A percentile compares a stretch with the other conserved stretches of the same genome.
Conservation (phyloP, 192 early-diverging fungal species). For the Phlyctochytrium planicorne region DNA sequence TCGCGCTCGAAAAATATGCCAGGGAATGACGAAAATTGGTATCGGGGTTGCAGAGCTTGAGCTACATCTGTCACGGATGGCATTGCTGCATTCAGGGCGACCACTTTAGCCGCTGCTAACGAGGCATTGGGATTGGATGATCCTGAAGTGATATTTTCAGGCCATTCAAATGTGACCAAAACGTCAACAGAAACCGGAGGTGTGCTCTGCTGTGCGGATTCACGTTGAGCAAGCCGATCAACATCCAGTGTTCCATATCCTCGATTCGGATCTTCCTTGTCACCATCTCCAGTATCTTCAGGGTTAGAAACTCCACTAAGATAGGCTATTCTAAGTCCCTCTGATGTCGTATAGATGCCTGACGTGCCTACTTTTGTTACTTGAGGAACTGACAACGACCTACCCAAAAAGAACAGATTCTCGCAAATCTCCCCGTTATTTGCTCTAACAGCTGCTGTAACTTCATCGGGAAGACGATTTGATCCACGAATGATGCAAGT, state of each 20-base stretch:
- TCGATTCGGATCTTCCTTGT: not conserved
- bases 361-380: too few relatives aligned
- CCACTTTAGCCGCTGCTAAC: not conserved
- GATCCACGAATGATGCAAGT: slow-evolving; percentile 76
- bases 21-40: slow-evolving; percentile 73
- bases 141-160: slow-evolving; percentile 42
- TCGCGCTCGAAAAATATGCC: slow-evolving; percentile 79
- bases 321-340: slow-evolving; percentile 65
- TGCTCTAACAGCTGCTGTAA: slow-evolving; percentile 49
- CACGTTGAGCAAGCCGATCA: not conserved
- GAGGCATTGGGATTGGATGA: slow-evolving; percentile 13
- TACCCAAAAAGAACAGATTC: slow-evolving; percentile 72
- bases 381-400: too few relatives aligned
- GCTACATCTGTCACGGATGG: slow-evolving; percentile 46
- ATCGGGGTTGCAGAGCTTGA: slow-evolving; percentile 68
- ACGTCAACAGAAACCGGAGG: slow-evolving; percentile 61
- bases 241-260: not conserved
- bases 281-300: not conserved
- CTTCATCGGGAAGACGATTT: slow-evolving; percentile 54
- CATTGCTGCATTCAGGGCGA: slow-evolving; percentile 20
- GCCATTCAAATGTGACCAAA: slow-evolving; percentile 84
- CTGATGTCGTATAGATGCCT: slow-evolving; percentile 56
- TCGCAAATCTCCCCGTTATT: slow-evolving; percentile 73
- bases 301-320: slow-evolving; percentile 48
- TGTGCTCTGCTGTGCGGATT: not conserved